Conservation (phyloP, 192 early-diverging fungal genomes). For the Radiomyces spectabilis region DNA sequence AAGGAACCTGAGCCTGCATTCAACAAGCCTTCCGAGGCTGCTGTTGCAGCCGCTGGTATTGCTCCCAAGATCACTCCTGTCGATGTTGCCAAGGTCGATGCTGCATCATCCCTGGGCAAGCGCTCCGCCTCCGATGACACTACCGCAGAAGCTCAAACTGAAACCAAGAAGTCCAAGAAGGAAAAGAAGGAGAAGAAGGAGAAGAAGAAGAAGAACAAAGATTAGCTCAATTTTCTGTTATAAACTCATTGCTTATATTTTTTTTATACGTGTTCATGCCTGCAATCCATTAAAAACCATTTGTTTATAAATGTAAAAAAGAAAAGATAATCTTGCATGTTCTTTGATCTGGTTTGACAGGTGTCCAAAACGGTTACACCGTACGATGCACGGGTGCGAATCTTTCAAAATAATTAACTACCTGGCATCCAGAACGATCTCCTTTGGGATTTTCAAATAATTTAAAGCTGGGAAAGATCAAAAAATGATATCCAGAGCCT, state of each 20-base stretch:
- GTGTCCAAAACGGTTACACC: too few species aligned
- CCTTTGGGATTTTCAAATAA: too few species aligned
- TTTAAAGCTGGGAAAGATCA: too few species aligned
- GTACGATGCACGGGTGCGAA: too few species aligned
- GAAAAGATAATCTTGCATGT: too few species aligned
- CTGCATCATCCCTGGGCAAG: conserved; percentile 23
- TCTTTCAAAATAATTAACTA: too few species aligned
- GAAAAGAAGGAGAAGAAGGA: conserved; percentile 54
- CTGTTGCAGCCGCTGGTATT: conserved; percentile 24
- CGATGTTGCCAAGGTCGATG: conserved; percentile 24
- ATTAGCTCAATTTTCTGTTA: conserved; percentile 15
- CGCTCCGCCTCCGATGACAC: conserved; percentile 29
- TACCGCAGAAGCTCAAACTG: conserved; percentile 12
- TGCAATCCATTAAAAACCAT: background rate
- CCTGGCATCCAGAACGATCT: too few species aligned
- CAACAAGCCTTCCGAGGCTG: conserved; percentile 9
- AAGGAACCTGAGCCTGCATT: conserved; percentile 16
- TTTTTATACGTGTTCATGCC: background rate
- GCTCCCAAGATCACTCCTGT: conserved; percentile 33
- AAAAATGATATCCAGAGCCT: too few species aligned
- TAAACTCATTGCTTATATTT: background rate
- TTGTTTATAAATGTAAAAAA: too few species aligned
- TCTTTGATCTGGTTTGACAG: too few species aligned
- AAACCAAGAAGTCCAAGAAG: conserved; percentile 41
- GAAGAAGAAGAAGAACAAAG: conserved; percentile 47